Conservation (phyloP, 1,284 basidiomycete species). For the Hemileia vastatrix region DNA sequence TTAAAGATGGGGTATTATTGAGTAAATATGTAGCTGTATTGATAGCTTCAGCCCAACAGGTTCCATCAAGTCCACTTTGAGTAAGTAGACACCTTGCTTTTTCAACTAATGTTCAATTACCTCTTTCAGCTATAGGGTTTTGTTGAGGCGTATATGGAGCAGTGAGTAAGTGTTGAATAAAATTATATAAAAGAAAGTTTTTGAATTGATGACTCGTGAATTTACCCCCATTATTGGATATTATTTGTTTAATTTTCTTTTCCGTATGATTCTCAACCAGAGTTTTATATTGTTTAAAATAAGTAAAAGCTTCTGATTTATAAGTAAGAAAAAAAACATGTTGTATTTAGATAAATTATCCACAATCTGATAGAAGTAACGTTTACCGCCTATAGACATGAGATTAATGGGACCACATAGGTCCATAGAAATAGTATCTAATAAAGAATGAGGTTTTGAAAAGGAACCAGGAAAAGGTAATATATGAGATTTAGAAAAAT, state of each 20-base stretch:
- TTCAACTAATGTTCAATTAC: not conserved
- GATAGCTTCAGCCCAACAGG: slow-evolving; percentile 3
- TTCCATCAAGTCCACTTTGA: not conserved
- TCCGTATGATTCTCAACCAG: not conserved
- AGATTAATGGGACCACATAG: no score
- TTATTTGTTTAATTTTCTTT: not conserved
- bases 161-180: not conserved
- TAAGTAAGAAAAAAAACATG: no score
- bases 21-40: not conserved
- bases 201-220: not conserved
- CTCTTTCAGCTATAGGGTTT: not conserved
- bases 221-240: not conserved
- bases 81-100: not conserved
- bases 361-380: no score
- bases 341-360: no score
- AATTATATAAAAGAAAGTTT: not conserved
- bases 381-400: no score
- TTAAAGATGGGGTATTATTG: not conserved
- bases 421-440: no score
- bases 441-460: no score
- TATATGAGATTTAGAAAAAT: no score
- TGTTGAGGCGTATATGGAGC: slow-evolving; percentile 4
- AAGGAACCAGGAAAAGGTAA: no score
- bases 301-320: no score
- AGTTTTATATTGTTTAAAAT: not conserved